Percentiles rank a stretch among this genome's conserved stretches.
Evolutionary conservation across 345 rosid genomes (phyloP).

Genomic region (Hevea brasiliensis): DNA sequence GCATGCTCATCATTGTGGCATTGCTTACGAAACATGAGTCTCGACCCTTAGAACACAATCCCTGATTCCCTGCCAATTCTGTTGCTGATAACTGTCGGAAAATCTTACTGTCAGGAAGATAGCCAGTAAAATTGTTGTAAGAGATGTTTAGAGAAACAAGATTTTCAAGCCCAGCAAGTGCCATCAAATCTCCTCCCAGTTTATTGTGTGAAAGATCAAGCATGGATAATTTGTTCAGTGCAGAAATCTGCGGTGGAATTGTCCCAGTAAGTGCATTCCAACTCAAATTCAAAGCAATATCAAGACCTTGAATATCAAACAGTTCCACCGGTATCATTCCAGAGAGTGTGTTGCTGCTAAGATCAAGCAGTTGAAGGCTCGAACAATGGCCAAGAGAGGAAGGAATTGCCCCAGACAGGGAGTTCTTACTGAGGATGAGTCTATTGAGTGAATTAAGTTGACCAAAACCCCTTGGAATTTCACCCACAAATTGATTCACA

Average conservation of each 20-base stretch:
- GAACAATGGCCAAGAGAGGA: slow-evolving; percentile 63
- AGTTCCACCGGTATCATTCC: slow-evolving; percentile 70
- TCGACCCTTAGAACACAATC: slow-evolving; percentile 54
- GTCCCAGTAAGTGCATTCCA: slow-evolving; percentile 70
- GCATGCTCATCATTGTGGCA: slow-evolving; percentile 33
- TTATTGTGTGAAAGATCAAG: slow-evolving; percentile 80
- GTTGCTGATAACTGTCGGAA: slow-evolving; percentile 60
- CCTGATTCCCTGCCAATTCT: slow-evolving; percentile 60
- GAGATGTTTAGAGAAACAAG: slow-evolving; percentile 87
- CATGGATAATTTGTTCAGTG: slow-evolving; percentile 77
- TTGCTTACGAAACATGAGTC: slow-evolving; percentile 58
- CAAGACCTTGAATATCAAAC: slow-evolving; percentile 68
- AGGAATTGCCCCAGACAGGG: slow-evolving; percentile 70
- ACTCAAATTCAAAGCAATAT: slow-evolving; percentile 84
- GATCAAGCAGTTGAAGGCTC: slow-evolving; percentile 85
- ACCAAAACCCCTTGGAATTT: slow-evolving; percentile 66
- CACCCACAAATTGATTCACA: slow-evolving; percentile 51
- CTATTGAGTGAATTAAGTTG: slow-evolving; percentile 62
- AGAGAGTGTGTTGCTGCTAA: slow-evolving; percentile 66
- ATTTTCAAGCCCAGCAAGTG: slow-evolving; percentile 63
- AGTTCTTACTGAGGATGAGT: slow-evolving; percentile 60
- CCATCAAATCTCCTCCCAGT: slow-evolving; percentile 61
- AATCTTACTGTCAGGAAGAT: slow-evolving; percentile 82
- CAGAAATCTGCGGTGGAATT: slow-evolving; percentile 65
- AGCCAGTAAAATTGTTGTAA: slow-evolving; percentile 74